Percentiles rank a stretch among this genome's conserved stretches.
Evolutionary conservation across 2,329 filamentous ascomycete species (phyloP).

Genomic region (Geosmithia flava): DNA sequence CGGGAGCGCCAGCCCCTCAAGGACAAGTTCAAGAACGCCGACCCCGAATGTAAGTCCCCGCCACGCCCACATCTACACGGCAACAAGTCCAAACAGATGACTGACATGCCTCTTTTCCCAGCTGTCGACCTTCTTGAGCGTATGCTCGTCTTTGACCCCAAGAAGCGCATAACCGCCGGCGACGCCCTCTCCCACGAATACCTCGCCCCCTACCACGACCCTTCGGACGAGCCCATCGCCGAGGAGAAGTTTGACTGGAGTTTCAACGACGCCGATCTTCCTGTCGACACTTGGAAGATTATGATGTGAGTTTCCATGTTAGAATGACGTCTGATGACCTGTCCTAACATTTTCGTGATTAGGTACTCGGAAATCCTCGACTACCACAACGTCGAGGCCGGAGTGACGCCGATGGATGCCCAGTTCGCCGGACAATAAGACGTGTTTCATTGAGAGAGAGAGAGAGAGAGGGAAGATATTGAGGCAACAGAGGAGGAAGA

Average conservation of each 20-base stretch:
- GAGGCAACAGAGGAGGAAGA: background rate
- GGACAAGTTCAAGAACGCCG: slow-evolving; percentile 92
- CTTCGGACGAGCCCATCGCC: slow-evolving; percentile 87
- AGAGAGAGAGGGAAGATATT: background rate
- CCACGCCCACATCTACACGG: background rate
- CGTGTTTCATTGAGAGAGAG: background rate
- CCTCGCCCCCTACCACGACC: slow-evolving; percentile 92
- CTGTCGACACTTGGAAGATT: slow-evolving; percentile 99
- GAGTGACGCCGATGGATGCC: slow-evolving; percentile 23
- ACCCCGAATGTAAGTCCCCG: slow-evolving; percentile 55
- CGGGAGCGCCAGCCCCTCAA: slow-evolving; percentile 77
- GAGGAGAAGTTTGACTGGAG: slow-evolving; percentile 99
- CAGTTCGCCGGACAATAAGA: slow-evolving; percentile 18
- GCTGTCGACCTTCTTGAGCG: slow-evolving; percentile 88
- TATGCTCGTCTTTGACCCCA: slow-evolving; percentile 98
- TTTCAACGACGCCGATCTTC: slow-evolving; percentile 95
- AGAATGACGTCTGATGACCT: background rate
- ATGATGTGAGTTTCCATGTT: slow-evolving; percentile 71
- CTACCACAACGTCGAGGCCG: slow-evolving; percentile 82
- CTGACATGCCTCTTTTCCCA: slow-evolving; percentile 17
- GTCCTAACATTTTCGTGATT: slow-evolving; percentile 4
- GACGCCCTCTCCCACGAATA: slow-evolving; percentile 87
- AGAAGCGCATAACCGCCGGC: slow-evolving; percentile 79
- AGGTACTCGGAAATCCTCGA: slow-evolving; percentile 99
- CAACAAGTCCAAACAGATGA: background rate